phyloP scores from a whole-genome alignment of 176 grass and related monocot genomes.

The Oryza nivara region DNA sequence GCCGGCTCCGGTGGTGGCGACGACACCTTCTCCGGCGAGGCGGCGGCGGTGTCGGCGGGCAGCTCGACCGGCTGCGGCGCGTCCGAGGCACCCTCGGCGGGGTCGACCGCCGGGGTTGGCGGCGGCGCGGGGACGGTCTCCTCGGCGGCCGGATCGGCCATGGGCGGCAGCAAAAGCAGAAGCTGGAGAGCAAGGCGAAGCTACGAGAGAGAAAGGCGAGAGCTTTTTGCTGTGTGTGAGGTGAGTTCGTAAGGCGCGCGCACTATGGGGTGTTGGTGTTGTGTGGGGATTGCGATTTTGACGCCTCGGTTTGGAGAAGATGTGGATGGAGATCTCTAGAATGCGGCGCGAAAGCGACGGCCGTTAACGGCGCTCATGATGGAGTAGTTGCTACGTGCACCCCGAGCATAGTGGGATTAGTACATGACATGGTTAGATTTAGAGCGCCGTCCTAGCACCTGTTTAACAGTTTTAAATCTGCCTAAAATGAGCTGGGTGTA shows the following conservation, averaged over 20 bases:
- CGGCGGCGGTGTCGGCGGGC: slow-evolving; percentile 23
- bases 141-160: slow-evolving; percentile 56
- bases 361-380: not conserved
- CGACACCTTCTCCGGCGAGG: slow-evolving; percentile 45
- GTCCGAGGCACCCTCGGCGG: slow-evolving; percentile 32
- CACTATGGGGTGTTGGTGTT: not conserved
- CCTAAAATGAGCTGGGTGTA: too few species aligned
- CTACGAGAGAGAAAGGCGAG: slow-evolving; percentile 1
- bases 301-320: not conserved
- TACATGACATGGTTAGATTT: too few species aligned
- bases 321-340: slow-evolving; percentile 43
- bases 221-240: not conserved
- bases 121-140: slow-evolving; percentile 54
- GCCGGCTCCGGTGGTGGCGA: slow-evolving; percentile 4
- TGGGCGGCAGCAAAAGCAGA: not conserved
- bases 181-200: not conserved
- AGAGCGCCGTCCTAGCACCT: too few species aligned
- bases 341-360: not conserved
- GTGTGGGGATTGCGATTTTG: not conserved
- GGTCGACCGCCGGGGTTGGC: slow-evolving; percentile 39
- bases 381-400: not conserved
- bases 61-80: slow-evolving; percentile 35
- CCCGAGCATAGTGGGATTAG: not conserved
- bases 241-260: slow-evolving; percentile 7
- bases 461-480: too few species aligned